Conservation (phyloP, 192 early-diverging fungal species). For the Glomus cerebriforme region DNA sequence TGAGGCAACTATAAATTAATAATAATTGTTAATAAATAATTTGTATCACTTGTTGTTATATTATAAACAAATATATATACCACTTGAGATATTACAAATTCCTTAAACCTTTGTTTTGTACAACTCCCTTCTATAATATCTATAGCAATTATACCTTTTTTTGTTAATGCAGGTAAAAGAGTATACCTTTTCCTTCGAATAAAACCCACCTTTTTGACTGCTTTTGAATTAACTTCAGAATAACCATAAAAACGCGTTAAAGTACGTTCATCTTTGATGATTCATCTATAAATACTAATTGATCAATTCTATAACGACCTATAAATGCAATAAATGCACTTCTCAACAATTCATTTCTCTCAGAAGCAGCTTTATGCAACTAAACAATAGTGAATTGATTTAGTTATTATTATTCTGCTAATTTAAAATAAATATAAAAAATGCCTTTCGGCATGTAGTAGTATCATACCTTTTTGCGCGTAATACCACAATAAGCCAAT, state of each 20-base stretch:
- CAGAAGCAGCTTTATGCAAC: constrained; percentile 7
- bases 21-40: no score
- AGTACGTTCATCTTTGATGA: background rate
- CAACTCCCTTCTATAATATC: background rate
- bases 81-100: background rate
- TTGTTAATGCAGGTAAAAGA: background rate
- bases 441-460: background rate
- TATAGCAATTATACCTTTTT: background rate
- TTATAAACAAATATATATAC: background rate
- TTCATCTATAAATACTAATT: constrained; percentile 15
- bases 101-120: no score
- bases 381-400: background rate
- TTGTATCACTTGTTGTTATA: no score
- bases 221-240: background rate
- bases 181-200: background rate
- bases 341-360: constrained; percentile 1
- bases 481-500: background rate
- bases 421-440: no score
- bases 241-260: background rate
- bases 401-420: background rate
- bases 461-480: constrained; percentile 12
- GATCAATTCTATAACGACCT: no score
- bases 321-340: constrained; percentile 7
- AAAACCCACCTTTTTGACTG: constrained; percentile 3
- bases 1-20: background rate